Conservation (phyloP, 192 early-diverging fungal species). For the Anaeromyces robustus region DNA sequence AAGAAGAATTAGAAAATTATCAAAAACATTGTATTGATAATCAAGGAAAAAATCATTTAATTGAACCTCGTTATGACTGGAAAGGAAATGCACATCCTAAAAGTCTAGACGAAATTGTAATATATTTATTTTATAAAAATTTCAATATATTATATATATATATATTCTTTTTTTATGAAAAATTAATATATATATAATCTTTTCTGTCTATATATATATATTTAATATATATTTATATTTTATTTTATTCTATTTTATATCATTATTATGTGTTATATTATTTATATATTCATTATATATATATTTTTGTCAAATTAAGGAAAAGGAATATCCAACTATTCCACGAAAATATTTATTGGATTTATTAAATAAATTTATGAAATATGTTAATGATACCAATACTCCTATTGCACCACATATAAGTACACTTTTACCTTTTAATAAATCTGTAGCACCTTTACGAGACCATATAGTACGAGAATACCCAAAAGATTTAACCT, state of each 20-base stretch:
- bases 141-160: too few species aligned
- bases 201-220: conserved; percentile 12
- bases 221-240: conserved; percentile 11
- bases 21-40: not conserved
- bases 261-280: conserved; percentile 10
- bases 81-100: conserved; percentile 34
- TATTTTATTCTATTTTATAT: conserved; percentile 17
- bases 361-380: not conserved
- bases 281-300: conserved; percentile 4
- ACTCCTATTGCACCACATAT: not conserved
- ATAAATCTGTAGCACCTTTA: not conserved
- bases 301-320: conserved; percentile 1
- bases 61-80: conserved; percentile 41
- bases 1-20: not conserved
- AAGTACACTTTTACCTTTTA: not conserved
- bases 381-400: not conserved
- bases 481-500: not conserved
- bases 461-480: not conserved
- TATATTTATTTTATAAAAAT: too few species aligned
- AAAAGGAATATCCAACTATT: conserved; percentile 1
- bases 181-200: not conserved
- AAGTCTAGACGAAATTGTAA: conserved; percentile 40
- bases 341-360: not conserved
- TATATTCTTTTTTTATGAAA: conserved; percentile 4
- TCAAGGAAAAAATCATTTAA: not conserved